Base-by-base conservation (phyloP, 2,329 filamentous ascomycete species). In the Cordyceps fumosorosea region DNA sequence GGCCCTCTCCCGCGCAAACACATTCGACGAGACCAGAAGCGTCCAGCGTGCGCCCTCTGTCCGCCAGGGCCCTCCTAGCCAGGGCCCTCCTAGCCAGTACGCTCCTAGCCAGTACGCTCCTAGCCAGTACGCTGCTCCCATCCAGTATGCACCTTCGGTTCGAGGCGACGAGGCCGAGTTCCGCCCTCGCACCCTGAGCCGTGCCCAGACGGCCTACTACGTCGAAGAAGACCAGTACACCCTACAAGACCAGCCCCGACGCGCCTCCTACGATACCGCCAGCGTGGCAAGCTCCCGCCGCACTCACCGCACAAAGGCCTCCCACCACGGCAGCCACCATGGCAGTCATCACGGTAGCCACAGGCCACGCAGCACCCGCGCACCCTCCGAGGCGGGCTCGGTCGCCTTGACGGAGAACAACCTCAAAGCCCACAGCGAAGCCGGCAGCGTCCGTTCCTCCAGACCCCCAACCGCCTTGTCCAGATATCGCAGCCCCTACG, bases 1-100 rank as follows among this genome's bases (percentile, higher is more conserved):
- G 16, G 71, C 73, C n/a, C 68, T 80, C 51, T 84, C 86, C 69
- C 86, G 88, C 69, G 81, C 88, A 60, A 83, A 87, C 65, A 88
- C 81, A 3, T 82, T 79, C 65, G 78, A 83, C 63, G 72, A 63
- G 52, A 67, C 65, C 12, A 66, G 61, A 52, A 69, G 60, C 60
- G 56, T 65, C 59, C 63, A 55, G 42, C 66, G 64, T 42, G 60
- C 54, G 52, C 61, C 51, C 10, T 70, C 70, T 67, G 69, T 70
- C 50, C 71, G 73, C 64, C 62, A 20, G 1, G 60, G 52, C 52
- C 59, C 52, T 12, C 70, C 70, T 67, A 70, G 70, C 50, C 72
- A 73, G 64, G 62, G 74, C 66, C 57, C 52, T 12, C 70, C 70
- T 67, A 70, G 70, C 48, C 72, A 73, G 64, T 62, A 74, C 66